phyloP scores from a whole-genome alignment of 352 stramenopile species.

The Phytophthora foliorum region DNA sequence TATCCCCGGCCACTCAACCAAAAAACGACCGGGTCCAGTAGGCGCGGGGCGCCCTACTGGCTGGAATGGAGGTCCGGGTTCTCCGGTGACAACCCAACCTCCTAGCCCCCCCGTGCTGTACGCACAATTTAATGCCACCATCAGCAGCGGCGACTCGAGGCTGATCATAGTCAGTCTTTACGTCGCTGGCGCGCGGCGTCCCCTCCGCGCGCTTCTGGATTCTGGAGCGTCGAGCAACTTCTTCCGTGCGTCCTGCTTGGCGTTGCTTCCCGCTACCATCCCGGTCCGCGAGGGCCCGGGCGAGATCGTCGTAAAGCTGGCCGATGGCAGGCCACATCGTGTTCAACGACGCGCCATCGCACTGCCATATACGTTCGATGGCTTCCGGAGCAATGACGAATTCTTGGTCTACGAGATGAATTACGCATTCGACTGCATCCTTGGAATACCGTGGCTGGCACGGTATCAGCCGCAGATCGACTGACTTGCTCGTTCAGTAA shows the following conservation, averaged over 20 bases:
- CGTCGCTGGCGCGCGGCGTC: conserved; percentile 6
- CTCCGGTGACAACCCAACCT: too few relatives aligned
- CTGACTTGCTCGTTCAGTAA: neutral
- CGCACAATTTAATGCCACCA: too few relatives aligned
- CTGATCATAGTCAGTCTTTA: conserved; percentile 20
- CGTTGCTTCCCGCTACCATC: neutral
- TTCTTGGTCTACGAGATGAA: conserved; percentile 40
- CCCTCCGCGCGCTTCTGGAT: conserved; percentile 26
- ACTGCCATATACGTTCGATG: conserved; percentile 15
- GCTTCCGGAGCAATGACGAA: conserved; percentile 18
- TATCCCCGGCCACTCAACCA: too few relatives aligned
- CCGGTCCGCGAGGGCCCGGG: conserved; percentile 1
- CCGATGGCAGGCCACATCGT: conserved; percentile 13
- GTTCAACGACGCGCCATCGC: neutral
- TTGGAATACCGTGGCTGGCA: conserved; percentile 18
- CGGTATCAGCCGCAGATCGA: conserved; percentile 1
- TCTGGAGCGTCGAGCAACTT: conserved; percentile 38
- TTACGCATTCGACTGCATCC: conserved; percentile 39
- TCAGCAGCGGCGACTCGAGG: too few relatives aligned
- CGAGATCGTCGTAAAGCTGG: conserved; percentile 22
- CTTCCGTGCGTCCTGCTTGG: conserved; percentile 9
- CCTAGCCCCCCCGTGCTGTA: too few relatives aligned
- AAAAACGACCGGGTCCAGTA: conserved; percentile 1
- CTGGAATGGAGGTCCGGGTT: too few relatives aligned
- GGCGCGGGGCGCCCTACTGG: conserved; percentile 12